Evolutionary conservation across 352 stramenopile genomes (phyloP), one percentile per base, ranked within the genome.

Genomic region (Elongisporangium senticosum): DNA sequence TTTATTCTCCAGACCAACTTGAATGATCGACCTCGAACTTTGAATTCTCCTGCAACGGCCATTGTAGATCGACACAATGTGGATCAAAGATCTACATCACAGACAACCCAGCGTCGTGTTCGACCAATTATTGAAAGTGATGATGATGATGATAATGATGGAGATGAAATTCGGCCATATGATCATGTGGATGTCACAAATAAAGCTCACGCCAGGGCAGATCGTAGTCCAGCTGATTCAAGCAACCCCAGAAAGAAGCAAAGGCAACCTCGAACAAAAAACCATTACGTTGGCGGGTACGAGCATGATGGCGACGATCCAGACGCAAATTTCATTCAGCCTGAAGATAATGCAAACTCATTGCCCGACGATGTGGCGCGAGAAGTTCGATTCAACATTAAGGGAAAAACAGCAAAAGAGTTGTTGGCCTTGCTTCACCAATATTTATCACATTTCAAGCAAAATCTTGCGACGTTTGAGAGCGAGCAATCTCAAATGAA

Each of bases 241-340:
- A 50, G 21, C 22, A 57, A 51, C 17, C 56, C 22, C 11, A 49
- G 14, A 54, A 63, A 61, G 23, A 63, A 69, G 17, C 58, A 26
- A 49, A 23, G 21, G 23, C 55, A 55, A 7, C 55, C 61, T 40
- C 37, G 55, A 11, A 85, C 65, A 15, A 72, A 70, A 15, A 69
- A 53, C 5, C 69, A 67, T 0, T 96, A 84, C 33, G 71, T 94
- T 55, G 86, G 86, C 11, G 86, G 86, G 19, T 96, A 96, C 53
- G 61, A 74, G 15, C 74, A 88, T 17, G 58, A 70, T 7, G 64
- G 55, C 11, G 71, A 86, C 50, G 75, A 93, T 59, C 62, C 56
- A 7, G 86, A 95, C 52, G 72, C 75, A 4, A 71, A 24, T 8
- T 93, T 96, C 55, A 94, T 96, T 64, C 84, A 96, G 54, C 87